phyloP scores from a whole-genome alignment of 1,284 basidiomycete species.

The Afroboletus lepidellus region DNA sequence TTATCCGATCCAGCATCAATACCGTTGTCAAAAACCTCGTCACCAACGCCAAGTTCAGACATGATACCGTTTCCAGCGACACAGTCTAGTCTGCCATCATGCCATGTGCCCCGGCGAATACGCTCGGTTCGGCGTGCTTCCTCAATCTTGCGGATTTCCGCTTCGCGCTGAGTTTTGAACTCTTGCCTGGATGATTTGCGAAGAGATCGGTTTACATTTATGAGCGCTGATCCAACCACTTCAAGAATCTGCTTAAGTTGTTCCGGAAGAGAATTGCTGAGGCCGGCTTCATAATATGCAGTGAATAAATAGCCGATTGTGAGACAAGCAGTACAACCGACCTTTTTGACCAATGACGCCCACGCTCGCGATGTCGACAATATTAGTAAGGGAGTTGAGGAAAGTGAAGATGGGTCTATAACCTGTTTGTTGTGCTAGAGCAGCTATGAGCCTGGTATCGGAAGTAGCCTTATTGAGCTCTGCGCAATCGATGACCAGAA shows the following conservation, averaged over 20 bases:
- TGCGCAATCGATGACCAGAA: constrained; percentile 80
- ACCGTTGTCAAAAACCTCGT: constrained; percentile 55
- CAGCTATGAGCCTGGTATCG: constrained; percentile 69
- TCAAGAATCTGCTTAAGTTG: constrained; percentile 88
- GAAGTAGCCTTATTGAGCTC: constrained; percentile 71
- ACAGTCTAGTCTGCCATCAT: constrained; percentile 79
- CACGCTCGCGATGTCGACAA: constrained; percentile 91
- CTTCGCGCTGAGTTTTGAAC: constrained; percentile 35
- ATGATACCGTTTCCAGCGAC: constrained; percentile 83
- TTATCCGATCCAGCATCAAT: constrained; percentile 18
- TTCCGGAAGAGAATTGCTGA: constrained; percentile 80
- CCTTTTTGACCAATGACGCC: constrained; percentile 95
- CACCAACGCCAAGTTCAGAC: constrained; percentile 78
- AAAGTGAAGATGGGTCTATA: constrained; percentile 93
- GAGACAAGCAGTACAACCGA: constrained; percentile 24
- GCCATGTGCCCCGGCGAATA: constrained; percentile 64
- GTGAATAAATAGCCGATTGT: not conserved
- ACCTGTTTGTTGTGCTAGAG: constrained; percentile 80
- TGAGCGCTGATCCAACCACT: constrained; percentile 73
- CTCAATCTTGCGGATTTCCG: constrained; percentile 35
- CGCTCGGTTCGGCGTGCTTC: constrained; percentile 39
- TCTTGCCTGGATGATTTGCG: constrained; percentile 45
- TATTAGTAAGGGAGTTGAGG: constrained; percentile 78
- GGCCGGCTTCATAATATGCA: constrained; percentile 58
- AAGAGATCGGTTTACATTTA: constrained; percentile 57